A percentile compares a stretch with the other conserved stretches of the same genome.
Evolutionary conservation across 805 yeast species (phyloP).

Genomic region (Candida caryicola): DNA sequence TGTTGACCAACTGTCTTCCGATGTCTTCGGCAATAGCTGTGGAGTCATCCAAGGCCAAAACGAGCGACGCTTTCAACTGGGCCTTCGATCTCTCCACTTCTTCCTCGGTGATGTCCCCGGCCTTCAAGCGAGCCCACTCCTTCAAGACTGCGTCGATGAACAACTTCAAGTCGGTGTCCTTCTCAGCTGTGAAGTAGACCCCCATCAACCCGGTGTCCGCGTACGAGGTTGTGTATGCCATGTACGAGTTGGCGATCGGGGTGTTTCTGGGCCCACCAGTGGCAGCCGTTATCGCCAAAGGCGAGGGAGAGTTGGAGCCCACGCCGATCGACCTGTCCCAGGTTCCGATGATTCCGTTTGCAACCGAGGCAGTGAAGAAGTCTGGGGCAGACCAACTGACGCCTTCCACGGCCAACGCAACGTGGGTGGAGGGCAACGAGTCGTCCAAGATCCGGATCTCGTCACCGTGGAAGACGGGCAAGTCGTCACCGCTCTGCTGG

Average conservation of each 20-base stretch:
- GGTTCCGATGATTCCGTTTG: slow-evolving; percentile 94
- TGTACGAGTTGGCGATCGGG: slow-evolving; percentile 86
- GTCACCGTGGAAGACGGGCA: slow-evolving; percentile 81
- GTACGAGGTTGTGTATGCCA: slow-evolving; percentile 95
- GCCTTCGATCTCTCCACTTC: slow-evolving; percentile 95
- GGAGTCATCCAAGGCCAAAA: slow-evolving; percentile 88
- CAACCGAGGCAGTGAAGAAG: slow-evolving; percentile 90
- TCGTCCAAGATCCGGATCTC: slow-evolving; percentile 83
- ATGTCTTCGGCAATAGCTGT: slow-evolving; percentile 97
- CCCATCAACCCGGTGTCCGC: slow-evolving; percentile 99
- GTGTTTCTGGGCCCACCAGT: slow-evolving; percentile 53
- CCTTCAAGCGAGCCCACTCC: slow-evolving; percentile 86
- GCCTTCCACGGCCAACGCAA: slow-evolving; percentile 96
- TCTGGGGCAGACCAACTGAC: slow-evolving; percentile 96
- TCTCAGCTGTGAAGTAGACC: slow-evolving; percentile 83
- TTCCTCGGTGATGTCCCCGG: slow-evolving; percentile 71
- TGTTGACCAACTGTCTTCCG: slow-evolving; percentile 94
- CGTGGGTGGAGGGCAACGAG: slow-evolving; percentile 82
- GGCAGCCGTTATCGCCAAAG: slow-evolving; percentile 67
- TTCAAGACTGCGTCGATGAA: slow-evolving; percentile 71
- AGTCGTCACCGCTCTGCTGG: slow-evolving; percentile 68
- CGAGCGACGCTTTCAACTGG: slow-evolving; percentile 87
- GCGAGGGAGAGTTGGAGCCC: slow-evolving; percentile 82
- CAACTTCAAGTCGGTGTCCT: slow-evolving; percentile 58
- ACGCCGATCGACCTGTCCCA: slow-evolving; percentile 94